Base-by-base conservation (phyloP, 768 basidiomycete genomes). In the Boletellus sp. region DNA sequence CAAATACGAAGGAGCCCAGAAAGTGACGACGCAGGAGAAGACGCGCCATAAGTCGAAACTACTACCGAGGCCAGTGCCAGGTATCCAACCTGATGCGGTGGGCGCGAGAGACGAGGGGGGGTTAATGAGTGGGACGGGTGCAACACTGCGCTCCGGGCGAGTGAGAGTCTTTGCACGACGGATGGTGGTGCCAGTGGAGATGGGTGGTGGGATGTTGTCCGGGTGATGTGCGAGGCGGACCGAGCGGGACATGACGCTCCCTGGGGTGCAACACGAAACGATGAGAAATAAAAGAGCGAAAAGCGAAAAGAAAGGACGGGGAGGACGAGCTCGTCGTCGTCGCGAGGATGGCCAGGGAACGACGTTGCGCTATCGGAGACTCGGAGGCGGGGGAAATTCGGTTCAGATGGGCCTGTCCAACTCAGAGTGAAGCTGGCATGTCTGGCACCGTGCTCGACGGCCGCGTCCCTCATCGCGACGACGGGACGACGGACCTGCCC, bases 101-200 rank as follows among this genome's bases (percentile, higher is more conserved):
- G 71, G 57, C 1, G 69, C 61, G 50, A 74, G 72, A 34, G 73
- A 67, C 1, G 76, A 72, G 10, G 84, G 80, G 6, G 94, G 92
- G 48, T 90, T 92, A 53, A 99, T 94, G 62, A 99, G 85, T 5
- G 95, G 94, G 15, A 89, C 87, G 32, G 94, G 91, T 4, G 93
- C 93, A 42, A 97, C 90, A 64, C 90, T 79, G 50, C 96, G 84
- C 74, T 99, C 96, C 62, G 96, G 96, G 51, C 92, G 81, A 44
- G 91, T 97, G 58, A 99, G 84, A 6, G 96, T 99, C 77, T 98
- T 99, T 64, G 90, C 90, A 47, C 94, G 80, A 47, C 86, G 85
- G 48, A 93, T 74, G 43, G 87, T 86, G 41, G 80, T 69, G 39
- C 78, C 79, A 26, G 77, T 69, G 15, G 74, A 65, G 34, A 68